Evolutionary conservation across 345 rosid species (phyloP).

Genomic region (Gossypium bickii): DNA sequence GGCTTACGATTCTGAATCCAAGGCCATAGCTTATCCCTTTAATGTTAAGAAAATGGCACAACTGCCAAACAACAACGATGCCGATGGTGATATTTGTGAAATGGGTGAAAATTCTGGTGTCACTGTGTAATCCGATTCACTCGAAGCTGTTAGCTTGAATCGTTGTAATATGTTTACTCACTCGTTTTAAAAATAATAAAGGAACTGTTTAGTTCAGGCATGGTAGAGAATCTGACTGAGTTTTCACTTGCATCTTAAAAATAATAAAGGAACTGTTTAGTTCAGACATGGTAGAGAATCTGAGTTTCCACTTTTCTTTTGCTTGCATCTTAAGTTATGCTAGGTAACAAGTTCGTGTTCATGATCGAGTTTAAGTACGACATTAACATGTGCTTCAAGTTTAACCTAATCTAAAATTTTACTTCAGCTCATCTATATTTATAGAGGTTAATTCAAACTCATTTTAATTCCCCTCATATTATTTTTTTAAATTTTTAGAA

Average conservation of each 20-base stretch:
- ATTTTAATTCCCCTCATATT: too few species aligned
- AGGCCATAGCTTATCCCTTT: constrained; percentile 25
- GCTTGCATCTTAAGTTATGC: background rate
- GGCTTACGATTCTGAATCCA: constrained; percentile 12
- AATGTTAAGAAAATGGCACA: constrained; percentile 22
- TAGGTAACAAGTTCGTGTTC: too few species aligned
- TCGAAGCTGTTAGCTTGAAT: background rate
- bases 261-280: background rate
- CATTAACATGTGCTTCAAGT: too few species aligned
- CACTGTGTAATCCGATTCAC: background rate
- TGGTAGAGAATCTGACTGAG: background rate
- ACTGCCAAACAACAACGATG: background rate
- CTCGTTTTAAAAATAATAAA: background rate
- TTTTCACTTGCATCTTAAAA: background rate
- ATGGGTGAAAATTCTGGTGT: background rate
- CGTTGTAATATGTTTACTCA: background rate
- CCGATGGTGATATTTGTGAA: background rate
- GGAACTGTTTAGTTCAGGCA: background rate
- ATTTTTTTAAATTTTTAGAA: too few species aligned
- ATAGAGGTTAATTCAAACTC: too few species aligned
- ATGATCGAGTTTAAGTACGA: too few species aligned
- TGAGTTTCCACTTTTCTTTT: too few species aligned
- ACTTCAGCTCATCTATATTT: too few species aligned
- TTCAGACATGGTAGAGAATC: background rate
- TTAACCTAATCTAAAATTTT: too few species aligned